Evolutionary conservation across 2,329 filamentous ascomycete species (phyloP).

Genomic region (Plectosphaerella plurivora): DNA sequence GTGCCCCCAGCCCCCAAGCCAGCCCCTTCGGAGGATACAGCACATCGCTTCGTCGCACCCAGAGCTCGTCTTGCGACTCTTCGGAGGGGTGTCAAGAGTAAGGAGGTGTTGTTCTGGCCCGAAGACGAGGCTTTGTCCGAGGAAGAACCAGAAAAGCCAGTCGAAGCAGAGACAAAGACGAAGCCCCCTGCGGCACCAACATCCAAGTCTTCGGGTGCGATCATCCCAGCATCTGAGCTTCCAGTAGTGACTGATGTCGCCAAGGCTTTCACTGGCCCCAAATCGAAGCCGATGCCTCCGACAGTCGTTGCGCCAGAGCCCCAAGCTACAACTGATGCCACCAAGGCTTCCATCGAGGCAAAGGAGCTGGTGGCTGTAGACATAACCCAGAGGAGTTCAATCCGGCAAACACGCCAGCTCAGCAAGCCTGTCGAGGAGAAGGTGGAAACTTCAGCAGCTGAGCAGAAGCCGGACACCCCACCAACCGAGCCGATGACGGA

Average conservation of each 20-base stretch:
- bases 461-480: too few species aligned
- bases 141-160: background rate
- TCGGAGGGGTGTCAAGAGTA: conserved; percentile 39
- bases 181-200: background rate
- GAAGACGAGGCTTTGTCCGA: conserved; percentile 22
- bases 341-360: background rate
- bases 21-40: background rate
- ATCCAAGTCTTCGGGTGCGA: background rate
- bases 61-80: conserved; percentile 34
- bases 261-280: background rate
- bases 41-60: background rate
- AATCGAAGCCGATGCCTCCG: background rate
- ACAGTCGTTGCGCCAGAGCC: background rate
- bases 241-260: too few species aligned
- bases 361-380: background rate
- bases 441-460: too few species aligned
- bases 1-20: background rate
- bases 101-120: conserved; percentile 31
- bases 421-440: too few species aligned
- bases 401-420: too few species aligned
- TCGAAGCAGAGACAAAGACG: background rate
- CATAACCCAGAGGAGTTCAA: background rate
- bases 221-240: too few species aligned
- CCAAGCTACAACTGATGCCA: background rate
- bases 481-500: too few species aligned